Evolutionary conservation across 495 filamentous ascomycete species (phyloP), one percentile per base, ranked within the genome.

Genomic region (Penicillium macrosclerotiorum): DNA sequence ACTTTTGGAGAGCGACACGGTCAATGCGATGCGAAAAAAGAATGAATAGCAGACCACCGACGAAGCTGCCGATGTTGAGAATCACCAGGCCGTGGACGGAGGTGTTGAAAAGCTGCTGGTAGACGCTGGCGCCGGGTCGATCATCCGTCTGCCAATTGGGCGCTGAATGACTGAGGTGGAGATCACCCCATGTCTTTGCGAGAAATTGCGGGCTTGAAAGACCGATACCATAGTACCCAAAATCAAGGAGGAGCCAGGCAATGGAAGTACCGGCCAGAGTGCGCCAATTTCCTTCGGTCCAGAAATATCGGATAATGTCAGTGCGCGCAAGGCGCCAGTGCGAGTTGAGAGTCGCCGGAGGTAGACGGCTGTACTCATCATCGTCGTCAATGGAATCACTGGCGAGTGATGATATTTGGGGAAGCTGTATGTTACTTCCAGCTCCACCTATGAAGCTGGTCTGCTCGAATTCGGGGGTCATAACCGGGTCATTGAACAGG

Each of bases 191-290:
- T 3, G 69, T 73, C 27, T 71, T 72, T 9, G 67, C 64, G 16
- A 73, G 55, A 30, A 62, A 68, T 37, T 70, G 71, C 3, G 60
- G 66, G 37, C 63, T 73, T 4, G 72, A 76, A 5, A 82, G 58
- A 8, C 74, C 73, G 24, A 82, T 72, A 5, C 77, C 76, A 51
- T 78, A 82, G 54, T 80, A 82, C 2, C 69, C 74, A 33, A 80
- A 76, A 35, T 82, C 78, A 12, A 82, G 59, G 0, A 79, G 50
- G 8, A 79, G 59, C 78, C 77, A 82, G 8, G 60, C 58, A 11
- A 73, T 23, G 0, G 70, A 71, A 1, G 77, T 79, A 6, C 69
- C 78, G 3, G 65, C 62, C 6, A 82, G 62, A 14, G 70, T 69
- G 27, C 66, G 66, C 74, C 75, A 78, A 54, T 80, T 78, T 5